These are phyloP conservation scores for grape (Vitis vinifera) DNA, from an alignment of 164 flowering plant species.

Conservation along the genomic window DNA sequence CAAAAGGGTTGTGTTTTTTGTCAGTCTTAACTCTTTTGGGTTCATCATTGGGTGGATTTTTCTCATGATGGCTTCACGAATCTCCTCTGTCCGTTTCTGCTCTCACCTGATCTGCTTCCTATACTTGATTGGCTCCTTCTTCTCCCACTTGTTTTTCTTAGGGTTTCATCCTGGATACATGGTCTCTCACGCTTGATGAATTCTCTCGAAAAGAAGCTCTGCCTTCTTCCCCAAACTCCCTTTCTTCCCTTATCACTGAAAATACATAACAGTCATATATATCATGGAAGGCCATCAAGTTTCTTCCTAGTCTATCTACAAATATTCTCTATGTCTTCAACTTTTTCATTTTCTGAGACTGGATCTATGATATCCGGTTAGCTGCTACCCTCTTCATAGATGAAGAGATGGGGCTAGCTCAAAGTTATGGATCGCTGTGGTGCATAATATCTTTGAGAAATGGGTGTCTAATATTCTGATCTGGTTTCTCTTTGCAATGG, in stretches of 20 bases:
- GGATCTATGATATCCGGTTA: constrained; percentile 1
- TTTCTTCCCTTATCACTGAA: too few species aligned
- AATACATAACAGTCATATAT: too few species aligned
- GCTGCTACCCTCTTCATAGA: background rate
- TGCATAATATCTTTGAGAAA: too few species aligned
- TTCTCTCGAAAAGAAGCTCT: too few species aligned
- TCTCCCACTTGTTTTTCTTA: background rate
- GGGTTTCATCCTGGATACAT: background rate
- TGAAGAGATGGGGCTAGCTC: constrained; percentile 5
- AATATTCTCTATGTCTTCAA: too few species aligned
- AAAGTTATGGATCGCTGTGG: too few species aligned
- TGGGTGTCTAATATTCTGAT: too few species aligned
- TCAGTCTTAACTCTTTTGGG: constrained; percentile 28
- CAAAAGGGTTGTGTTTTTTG: constrained; percentile 15
- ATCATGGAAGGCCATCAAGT: too few species aligned
- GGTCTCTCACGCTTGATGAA: too few species aligned
- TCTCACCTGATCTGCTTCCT: constrained; percentile 15
- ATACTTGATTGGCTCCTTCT: constrained; percentile 5
- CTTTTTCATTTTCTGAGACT: background rate
- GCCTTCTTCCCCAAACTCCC: too few species aligned
- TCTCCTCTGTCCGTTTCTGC: constrained; percentile 34
- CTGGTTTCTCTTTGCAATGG: too few species aligned
- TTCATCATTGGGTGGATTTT: constrained; percentile 29
- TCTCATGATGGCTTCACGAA: constrained; percentile 41
- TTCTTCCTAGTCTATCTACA: background rate